A percentile compares a stretch with the other conserved stretches of the same genome.
Evolutionary conservation across 1,284 basidiomycete species (phyloP).

Genomic region (Heterobasidion occidentale): DNA sequence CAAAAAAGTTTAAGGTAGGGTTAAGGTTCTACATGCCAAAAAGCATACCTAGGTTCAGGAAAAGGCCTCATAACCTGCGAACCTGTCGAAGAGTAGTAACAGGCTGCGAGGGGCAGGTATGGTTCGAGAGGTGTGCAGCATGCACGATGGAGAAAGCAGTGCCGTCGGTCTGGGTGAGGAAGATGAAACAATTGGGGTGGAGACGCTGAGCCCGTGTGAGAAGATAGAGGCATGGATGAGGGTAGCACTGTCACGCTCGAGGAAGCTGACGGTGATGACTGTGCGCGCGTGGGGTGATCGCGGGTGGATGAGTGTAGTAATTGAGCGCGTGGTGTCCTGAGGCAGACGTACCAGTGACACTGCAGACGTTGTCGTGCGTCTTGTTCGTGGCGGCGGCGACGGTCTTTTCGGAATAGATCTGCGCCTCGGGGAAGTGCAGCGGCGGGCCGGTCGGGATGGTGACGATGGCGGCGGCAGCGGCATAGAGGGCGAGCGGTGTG

Average conservation of each 20-base stretch:
- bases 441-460: conserved; percentile 65
- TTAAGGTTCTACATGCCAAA: too few relatives aligned
- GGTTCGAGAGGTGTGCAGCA: conserved; percentile 50
- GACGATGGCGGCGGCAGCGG: conserved; percentile 41
- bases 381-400: conserved; percentile 45
- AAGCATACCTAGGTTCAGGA: too few relatives aligned
- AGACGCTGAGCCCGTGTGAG: conserved; percentile 43
- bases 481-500: conserved; percentile 43
- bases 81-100: conserved; percentile 28
- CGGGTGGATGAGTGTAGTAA: too few relatives aligned
- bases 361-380: conserved; percentile 61
- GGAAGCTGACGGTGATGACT: conserved; percentile 48
- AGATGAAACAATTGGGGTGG: conserved; percentile 40
- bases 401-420: conserved; percentile 70
- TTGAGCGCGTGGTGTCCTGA: neutral
- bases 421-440: conserved; percentile 61
- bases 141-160: conserved; percentile 42
- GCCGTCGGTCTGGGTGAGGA: conserved; percentile 53
- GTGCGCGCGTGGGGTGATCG: neutral
- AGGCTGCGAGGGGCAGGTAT: conserved; percentile 52
- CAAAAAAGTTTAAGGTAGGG: too few relatives aligned
- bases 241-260: conserved; percentile 55
- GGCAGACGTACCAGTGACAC: conserved; percentile 35
- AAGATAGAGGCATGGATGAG: conserved; percentile 55
- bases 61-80: too few relatives aligned